Evolutionary conservation across 495 filamentous ascomycete species (phyloP), one percentile per base, ranked within the genome.

Genomic region (Aspergillus nidulans): DNA sequence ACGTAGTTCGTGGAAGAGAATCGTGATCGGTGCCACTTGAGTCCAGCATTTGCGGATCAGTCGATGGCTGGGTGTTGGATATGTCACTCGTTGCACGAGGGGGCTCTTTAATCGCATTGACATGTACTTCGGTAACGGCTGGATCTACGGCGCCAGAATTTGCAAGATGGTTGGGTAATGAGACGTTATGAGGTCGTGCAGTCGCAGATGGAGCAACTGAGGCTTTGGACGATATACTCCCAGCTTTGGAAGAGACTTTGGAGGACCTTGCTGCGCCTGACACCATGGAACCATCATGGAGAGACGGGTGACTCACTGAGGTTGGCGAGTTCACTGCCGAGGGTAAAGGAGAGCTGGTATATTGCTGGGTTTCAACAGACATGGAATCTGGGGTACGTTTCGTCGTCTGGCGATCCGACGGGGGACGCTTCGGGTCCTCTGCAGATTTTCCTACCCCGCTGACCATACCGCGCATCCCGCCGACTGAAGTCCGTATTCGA

Each of bases 401-500:
- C 28, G 48, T 53, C 7, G 56, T 56, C n/a, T 65, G 70, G 9
- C 60, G 63, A 16, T 73, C 73, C 13, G 63, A 63, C 2, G 47
- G 54, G 30, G 64, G 58, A 23, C 57, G 71, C 23, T 66, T 71
- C 16, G 62, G 49, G 5, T 48, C 50, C 13, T 75, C 69, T 15
- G 54, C 41, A 10, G 67, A 49, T 47, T 68, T 75, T 23, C 72
- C 66, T 25, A 67, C 70, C 24, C 71, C 49, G 44, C 74, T 69
- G 8, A 73, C 64, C 51, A 82, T 79, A 53, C 86, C 82, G 61
- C 85, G 88, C 47, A 80, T 82, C 32, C 77, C 88, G 1, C 85
- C 84, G 28, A 95, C 90, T 0, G 84, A 90, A 30, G 85, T 88
- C 67, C 83, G 83, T 63, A 96, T 77, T 16, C 89, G 83, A 73